These are phyloP conservation scores for Hyphopichia homilentoma DNA, from an alignment of 805 yeast species.

Conservation along the genomic window DNA sequence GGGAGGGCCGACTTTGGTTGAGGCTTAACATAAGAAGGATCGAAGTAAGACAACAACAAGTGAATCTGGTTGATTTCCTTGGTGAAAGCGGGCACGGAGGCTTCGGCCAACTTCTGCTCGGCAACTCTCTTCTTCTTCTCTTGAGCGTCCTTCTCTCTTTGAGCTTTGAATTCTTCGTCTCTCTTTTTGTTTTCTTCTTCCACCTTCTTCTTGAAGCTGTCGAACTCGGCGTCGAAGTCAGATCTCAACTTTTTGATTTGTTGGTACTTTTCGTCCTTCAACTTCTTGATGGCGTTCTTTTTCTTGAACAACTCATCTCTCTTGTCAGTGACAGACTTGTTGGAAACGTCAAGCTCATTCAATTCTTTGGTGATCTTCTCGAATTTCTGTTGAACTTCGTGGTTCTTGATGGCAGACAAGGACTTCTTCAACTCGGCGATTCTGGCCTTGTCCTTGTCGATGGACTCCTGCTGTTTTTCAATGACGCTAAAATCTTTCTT, in stretches of 20 bases:
- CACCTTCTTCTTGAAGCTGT: conserved; percentile 63
- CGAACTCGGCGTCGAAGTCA: conserved; percentile 72
- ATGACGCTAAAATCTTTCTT: conserved; percentile 72
- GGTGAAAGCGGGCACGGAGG: conserved; percentile 80
- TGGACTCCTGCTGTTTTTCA: conserved; percentile 70
- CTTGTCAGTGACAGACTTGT: conserved; percentile 61
- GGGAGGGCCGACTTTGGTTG: conserved; percentile 23
- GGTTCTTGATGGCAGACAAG: conserved; percentile 54
- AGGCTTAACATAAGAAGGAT: conserved; percentile 70
- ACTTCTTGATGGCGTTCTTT: conserved; percentile 63
- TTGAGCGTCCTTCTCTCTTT: conserved; percentile 48
- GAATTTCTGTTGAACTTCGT: conserved; percentile 64
- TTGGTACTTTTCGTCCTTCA: conserved; percentile 65
- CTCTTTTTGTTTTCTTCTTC: conserved; percentile 68
- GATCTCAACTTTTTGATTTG: conserved; percentile 65
- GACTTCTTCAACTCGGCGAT: conserved; percentile 71
- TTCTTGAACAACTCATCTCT: conserved; percentile 59
- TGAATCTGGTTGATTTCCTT: conserved; percentile 75
- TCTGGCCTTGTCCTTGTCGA: conserved; percentile 75
- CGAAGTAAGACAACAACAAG: conserved; percentile 66
- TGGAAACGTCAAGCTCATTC: conserved; percentile 58
- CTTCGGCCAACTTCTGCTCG: conserved; percentile 67
- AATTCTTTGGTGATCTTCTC: conserved; percentile 67
- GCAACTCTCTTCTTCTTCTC: conserved; percentile 52
- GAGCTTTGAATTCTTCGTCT: conserved; percentile 61